Evolutionary conservation across 2,329 filamentous ascomycete genomes (phyloP).

Genomic region (Pseudonectria foliicola): DNA sequence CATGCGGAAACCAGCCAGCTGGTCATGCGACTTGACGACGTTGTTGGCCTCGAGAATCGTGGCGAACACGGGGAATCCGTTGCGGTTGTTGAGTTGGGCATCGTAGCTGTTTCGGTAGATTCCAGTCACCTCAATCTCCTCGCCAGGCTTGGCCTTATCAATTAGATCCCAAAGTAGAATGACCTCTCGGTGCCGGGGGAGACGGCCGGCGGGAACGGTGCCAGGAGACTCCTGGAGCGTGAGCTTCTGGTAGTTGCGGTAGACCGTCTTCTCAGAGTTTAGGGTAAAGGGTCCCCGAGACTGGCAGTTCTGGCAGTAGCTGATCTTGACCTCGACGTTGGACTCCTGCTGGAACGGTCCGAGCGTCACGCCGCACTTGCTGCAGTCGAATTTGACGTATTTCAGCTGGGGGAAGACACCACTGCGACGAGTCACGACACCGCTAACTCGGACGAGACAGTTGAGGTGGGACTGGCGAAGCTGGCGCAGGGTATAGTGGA

Average conservation of each 20-base stretch:
- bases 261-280: constrained; percentile 96
- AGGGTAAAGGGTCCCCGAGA: constrained; percentile 89
- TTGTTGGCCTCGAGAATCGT: constrained; percentile 98
- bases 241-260: constrained; percentile 97
- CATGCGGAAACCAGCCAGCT: constrained; percentile 90
- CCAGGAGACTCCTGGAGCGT: constrained; percentile 96
- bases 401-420: constrained; percentile 97
- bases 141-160: constrained; percentile 91
- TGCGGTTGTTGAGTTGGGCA: constrained; percentile 94
- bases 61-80: constrained; percentile 96
- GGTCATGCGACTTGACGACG: constrained; percentile 92
- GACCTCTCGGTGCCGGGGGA: constrained; percentile 88
- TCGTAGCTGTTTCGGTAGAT: constrained; percentile 99
- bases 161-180: constrained; percentile 96
- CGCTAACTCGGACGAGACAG: constrained; percentile 87
- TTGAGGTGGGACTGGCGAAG: constrained; percentile 93
- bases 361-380: constrained; percentile 83
- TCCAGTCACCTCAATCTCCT: constrained; percentile 95
- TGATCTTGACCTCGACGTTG: constrained; percentile 91
- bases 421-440: constrained; percentile 87
- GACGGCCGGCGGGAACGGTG: constrained; percentile 88
- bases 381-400: constrained; percentile 97
- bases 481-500: constrained; percentile 91
- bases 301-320: constrained; percentile 94
- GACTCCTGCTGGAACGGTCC: constrained; percentile 98